Conservation (phyloP, 169 alveolate species). For the Cryptosporidium viatorum region DNA sequence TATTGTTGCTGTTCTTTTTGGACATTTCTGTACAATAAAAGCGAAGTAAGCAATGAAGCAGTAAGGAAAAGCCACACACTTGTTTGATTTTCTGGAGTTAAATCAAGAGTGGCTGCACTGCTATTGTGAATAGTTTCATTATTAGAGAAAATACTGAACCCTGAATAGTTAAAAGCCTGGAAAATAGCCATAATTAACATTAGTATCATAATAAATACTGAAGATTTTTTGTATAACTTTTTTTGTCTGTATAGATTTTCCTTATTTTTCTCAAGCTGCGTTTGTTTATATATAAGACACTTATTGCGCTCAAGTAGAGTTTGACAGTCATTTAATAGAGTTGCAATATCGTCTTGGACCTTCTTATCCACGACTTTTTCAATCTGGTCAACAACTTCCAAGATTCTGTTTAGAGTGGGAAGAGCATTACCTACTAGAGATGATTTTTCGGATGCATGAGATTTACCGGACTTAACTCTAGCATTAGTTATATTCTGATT, state of each 20-base stretch:
- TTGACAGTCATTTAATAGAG: constrained; percentile 11
- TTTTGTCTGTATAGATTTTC: neutral
- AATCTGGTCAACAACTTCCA: constrained; percentile 21
- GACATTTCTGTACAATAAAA: constrained; percentile 28
- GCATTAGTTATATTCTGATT: constrained; percentile 3
- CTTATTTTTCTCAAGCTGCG: constrained; percentile 34
- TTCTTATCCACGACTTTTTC: constrained; percentile 49
- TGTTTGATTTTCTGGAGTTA: neutral
- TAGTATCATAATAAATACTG: neutral
- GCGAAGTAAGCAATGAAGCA: neutral
- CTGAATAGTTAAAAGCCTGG: constrained; percentile 3
- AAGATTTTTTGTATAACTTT: constrained; percentile 2
- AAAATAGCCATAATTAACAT: neutral
- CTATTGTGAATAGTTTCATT: neutral
- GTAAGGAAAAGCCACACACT: constrained; percentile 14
- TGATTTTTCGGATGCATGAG: neutral
- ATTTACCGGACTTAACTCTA: neutral
- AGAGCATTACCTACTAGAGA: neutral
- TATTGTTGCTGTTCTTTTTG: constrained; percentile 23
- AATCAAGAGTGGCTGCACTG: neutral
- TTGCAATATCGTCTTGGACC: constrained; percentile 35
- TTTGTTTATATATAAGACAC: constrained; percentile 14
- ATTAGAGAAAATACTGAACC: neutral
- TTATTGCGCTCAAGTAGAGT: constrained; percentile 3
- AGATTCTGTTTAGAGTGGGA: constrained; percentile 46